A percentile compares a stretch with the other conserved stretches of the same genome.
Conservation (phyloP, 441 rosid genomes). For the Cnidoscolus chayamansa region DNA sequence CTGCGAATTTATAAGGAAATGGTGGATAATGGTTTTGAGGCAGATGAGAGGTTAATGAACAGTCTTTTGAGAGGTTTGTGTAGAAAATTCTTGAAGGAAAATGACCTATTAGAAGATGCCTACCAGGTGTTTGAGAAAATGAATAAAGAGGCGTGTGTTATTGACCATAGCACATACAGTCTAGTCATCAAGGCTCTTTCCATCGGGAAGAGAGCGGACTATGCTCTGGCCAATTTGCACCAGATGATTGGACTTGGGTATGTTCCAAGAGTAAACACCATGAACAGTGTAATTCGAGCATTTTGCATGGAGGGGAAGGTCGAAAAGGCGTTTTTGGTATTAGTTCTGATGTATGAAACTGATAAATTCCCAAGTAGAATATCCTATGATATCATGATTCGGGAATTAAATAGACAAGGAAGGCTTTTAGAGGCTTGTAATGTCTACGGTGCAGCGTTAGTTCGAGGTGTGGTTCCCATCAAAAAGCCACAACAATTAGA, state of each 20-base stretch:
- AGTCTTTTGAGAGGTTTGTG: constrained; percentile 45
- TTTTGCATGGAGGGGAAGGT: constrained; percentile 38
- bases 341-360: constrained; percentile 36
- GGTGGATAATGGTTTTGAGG: constrained; percentile 38
- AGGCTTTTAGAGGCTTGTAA: constrained; percentile 29
- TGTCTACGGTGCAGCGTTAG: constrained; percentile 54
- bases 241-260: constrained; percentile 34
- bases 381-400: constrained; percentile 38
- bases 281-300: constrained; percentile 38
- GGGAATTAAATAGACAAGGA: constrained; percentile 40
- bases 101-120: constrained; percentile 38
- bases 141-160: constrained; percentile 18
- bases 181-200: constrained; percentile 37
- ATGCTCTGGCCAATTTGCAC: constrained; percentile 33
- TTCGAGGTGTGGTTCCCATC: constrained; percentile 42
- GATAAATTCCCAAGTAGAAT: constrained; percentile 33
- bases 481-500: constrained; percentile 24
- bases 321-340: constrained; percentile 36
- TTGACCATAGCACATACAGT: constrained; percentile 29
- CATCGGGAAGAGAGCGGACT: constrained; percentile 31
- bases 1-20: constrained; percentile 42
- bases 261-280: constrained; percentile 36
- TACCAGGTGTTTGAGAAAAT: constrained; percentile 44
- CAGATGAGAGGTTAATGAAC: constrained; percentile 39
- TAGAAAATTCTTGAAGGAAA: constrained; percentile 32